Conservation (phyloP, 768 basidiomycete species). For the Paxillus rubicundulus region DNA sequence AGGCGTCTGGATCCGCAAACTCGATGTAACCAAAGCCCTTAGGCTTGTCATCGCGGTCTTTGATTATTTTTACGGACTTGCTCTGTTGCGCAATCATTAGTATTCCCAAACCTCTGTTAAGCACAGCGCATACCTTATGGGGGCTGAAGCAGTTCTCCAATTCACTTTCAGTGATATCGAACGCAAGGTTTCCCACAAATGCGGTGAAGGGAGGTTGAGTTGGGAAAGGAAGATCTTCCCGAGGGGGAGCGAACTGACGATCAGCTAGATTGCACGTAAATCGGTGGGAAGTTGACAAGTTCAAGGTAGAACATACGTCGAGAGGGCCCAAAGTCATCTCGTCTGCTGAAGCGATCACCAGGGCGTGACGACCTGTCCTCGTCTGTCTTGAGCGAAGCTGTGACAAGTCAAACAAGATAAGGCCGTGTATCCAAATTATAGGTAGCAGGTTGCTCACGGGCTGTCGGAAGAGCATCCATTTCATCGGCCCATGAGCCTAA, state of each 20-base stretch:
- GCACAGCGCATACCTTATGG: slow-evolving; percentile 46
- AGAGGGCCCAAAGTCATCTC: slow-evolving; percentile 63
- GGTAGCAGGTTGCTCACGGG: slow-evolving; percentile 61
- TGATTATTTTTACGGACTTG: slow-evolving; percentile 89
- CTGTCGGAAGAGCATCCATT: slow-evolving; percentile 90
- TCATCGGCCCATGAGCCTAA: slow-evolving; percentile 99
- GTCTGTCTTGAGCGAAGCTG: slow-evolving; percentile 69
- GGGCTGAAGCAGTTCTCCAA: slow-evolving; percentile 77
- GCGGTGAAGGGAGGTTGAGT: slow-evolving; percentile 92
- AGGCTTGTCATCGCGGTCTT: slow-evolving; percentile 88
- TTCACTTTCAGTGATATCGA: slow-evolving; percentile 85
- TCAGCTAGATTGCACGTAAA: slow-evolving; percentile 41
- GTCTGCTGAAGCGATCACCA: slow-evolving; percentile 53
- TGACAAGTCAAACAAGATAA: slow-evolving; percentile 14
- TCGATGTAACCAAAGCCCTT: slow-evolving; percentile 99
- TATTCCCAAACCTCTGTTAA: neutral
- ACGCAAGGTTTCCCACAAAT: slow-evolving; percentile 94
- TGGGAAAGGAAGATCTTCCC: slow-evolving; percentile 96
- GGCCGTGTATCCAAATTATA: slow-evolving; percentile 4
- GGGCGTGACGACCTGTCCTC: slow-evolving; percentile 52
- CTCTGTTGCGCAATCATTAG: slow-evolving; percentile 41
- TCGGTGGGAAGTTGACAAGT: slow-evolving; percentile 6
- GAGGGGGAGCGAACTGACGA: slow-evolving; percentile 54
- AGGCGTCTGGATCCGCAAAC: slow-evolving; percentile 79
- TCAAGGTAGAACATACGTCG: slow-evolving; percentile 48